Evolutionary conservation across 805 yeast genomes (phyloP), one percentile per base, ranked within the genome.

Genomic region (Saccharomycopsis guyanensis): DNA sequence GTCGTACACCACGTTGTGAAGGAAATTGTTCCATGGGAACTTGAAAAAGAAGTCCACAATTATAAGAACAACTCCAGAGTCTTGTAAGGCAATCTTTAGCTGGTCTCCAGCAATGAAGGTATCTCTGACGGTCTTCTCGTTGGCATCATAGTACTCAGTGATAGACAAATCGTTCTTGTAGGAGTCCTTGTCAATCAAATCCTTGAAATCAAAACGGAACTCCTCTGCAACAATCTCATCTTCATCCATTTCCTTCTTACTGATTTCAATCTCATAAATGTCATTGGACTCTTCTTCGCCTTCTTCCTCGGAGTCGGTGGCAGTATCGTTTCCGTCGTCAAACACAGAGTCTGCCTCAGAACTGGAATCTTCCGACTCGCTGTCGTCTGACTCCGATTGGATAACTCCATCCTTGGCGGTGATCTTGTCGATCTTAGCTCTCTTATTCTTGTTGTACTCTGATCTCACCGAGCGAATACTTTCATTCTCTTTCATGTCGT

Each of bases 1-100:
- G 61, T 85, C 95, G 64, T 84, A 85, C 1, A 84, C 91, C 51
- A 85, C 94, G 57, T 84, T 85, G 63, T 85, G 95, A 62, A 86
- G 73, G 56, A 85, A 85, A 53, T 85, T 85, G 56, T 85, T 85
- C 91, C 93, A 85, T 8, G 89, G 86, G 58, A 76, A 84, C 46
- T 71, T 66, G 57, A 81, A 79, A 57, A 85, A 82, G 76, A 79
- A 81, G 25, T 72, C 66, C n/a, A 84, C 63, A 12, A 84, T 80
- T 13, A 78, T 72, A 12, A 66, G 59, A 36, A 84, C 68, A 38
- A 83, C 75, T 18, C 70, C 67, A 56, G 82, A 80, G 54, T 84
- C 91, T 44, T 75, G 71, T 31, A 85, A 62, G 41, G 80, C 73
- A 49, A 82, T 80, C 56, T 85, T 85, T 58, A 85, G 71, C 51